Percentiles rank a stretch among this genome's conserved stretches.
Evolutionary conservation across 179 eudicot genomes (phyloP).

Genomic region (Carnegiea gigantea): DNA sequence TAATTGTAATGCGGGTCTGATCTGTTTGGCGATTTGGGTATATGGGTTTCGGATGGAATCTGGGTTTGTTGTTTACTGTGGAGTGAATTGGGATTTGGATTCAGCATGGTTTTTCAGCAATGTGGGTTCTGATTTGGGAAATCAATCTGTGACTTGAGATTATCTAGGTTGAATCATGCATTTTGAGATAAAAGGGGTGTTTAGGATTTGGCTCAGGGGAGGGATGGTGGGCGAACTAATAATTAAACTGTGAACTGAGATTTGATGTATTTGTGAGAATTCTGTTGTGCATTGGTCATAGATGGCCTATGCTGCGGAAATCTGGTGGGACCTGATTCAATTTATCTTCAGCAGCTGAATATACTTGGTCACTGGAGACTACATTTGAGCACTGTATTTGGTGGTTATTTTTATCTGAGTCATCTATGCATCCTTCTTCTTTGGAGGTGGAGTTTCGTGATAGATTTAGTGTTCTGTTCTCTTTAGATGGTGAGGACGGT

Average conservation of each 20-base stretch:
- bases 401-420: too few relatives aligned
- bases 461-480: not conserved
- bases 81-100: not conserved
- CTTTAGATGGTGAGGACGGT: not conserved
- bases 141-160: not conserved
- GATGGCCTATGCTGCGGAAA: not conserved
- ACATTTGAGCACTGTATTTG: too few relatives aligned
- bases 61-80: not conserved
- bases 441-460: not conserved
- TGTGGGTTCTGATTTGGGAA: constrained; percentile 10
- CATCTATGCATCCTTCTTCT: not conserved
- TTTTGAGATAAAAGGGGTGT: not conserved
- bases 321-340: not conserved
- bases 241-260: not conserved
- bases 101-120: not conserved
- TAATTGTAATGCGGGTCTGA: constrained; percentile 13
- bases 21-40: constrained; percentile 14
- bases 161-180: not conserved
- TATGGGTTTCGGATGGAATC: not conserved
- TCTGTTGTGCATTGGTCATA: not conserved
- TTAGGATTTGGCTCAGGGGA: constrained; percentile 1
- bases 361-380: not conserved
- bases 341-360: not conserved
- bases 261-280: not conserved
- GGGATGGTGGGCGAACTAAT: not conserved